Percentiles rank a stretch among this genome's conserved stretches.
These are phyloP conservation scores for Colletotrichum orchidophilum DNA, from an alignment of 2,329 filamentous ascomycete species.

Conservation along the genomic window DNA sequence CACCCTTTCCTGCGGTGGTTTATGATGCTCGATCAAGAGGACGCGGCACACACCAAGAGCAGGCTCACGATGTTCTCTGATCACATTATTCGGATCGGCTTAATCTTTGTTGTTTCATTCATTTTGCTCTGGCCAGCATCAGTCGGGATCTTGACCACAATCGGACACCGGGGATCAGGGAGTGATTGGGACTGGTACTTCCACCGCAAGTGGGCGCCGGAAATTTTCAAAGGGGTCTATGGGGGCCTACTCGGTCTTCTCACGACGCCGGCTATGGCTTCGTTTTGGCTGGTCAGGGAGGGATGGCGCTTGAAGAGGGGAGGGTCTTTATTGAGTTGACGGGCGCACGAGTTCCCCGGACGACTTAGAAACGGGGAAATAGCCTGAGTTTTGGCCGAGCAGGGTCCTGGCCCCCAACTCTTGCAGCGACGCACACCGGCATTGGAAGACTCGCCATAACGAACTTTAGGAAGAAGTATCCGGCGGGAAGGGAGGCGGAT, in stretches of 20 bases:
- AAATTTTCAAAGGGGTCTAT: constrained; percentile 60
- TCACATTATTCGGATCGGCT: constrained; percentile 46
- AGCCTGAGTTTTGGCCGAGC: not conserved
- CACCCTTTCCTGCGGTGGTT: constrained; percentile 51
- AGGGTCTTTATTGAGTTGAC: not conserved
- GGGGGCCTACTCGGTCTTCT: constrained; percentile 57
- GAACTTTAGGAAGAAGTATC: not conserved
- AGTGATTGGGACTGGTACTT: constrained; percentile 53
- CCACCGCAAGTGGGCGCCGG: constrained; percentile 52
- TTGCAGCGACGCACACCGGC: rapidly evolving
- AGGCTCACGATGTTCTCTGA: constrained; percentile 42
- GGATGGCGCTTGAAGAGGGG: constrained; percentile 51
- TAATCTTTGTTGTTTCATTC: constrained; percentile 51
- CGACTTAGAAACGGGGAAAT: not conserved
- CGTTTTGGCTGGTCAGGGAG: constrained; percentile 60
- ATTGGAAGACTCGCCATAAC: not conserved
- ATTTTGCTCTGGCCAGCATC: constrained; percentile 53
- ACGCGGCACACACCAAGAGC: constrained; percentile 29
- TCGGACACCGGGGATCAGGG: constrained; percentile 47
- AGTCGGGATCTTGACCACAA: constrained; percentile 52
- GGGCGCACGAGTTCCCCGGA: not conserved
- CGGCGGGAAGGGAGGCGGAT: not conserved
- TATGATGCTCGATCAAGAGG: constrained; percentile 47
- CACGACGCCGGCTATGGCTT: constrained; percentile 57
- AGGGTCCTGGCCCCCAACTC: not conserved